Conservation (phyloP, 140 eudicot species). For the Flaveria floridana region DNA sequence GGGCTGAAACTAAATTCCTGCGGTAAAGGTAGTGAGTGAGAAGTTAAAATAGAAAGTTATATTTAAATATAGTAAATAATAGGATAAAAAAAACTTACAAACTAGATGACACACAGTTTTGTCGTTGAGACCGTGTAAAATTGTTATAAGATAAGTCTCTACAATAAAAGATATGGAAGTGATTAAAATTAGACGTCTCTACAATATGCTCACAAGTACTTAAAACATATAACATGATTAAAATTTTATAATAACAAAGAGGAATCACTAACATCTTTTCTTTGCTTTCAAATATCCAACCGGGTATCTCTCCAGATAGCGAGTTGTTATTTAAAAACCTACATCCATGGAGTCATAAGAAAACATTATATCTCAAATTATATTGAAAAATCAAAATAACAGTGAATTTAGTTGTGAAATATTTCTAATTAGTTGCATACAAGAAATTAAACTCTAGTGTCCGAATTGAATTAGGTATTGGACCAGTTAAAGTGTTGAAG, state of each 20-base stretch:
- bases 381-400: background rate
- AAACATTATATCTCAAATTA: background rate
- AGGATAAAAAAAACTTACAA: constrained; percentile 41
- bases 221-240: background rate
- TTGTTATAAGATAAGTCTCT: constrained; percentile 73
- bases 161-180: constrained; percentile 28
- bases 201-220: background rate
- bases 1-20: constrained; percentile 59
- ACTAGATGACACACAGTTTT: constrained; percentile 40
- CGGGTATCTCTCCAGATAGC: constrained; percentile 52
- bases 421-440: constrained; percentile 32
- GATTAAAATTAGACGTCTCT: background rate
- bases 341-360: constrained; percentile 22
- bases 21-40: constrained; percentile 20
- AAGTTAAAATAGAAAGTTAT: background rate
- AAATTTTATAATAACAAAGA: background rate
- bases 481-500: constrained; percentile 51
- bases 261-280: constrained; percentile 40
- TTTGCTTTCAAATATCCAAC: constrained; percentile 36
- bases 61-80: background rate
- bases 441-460: constrained; percentile 13
- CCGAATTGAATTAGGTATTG: constrained; percentile 43
- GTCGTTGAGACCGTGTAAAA: constrained; percentile 35
- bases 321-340: constrained; percentile 63
- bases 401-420: background rate